These are phyloP conservation scores for Candida silvatica DNA, from an alignment of 805 yeast species.

Conservation along the genomic window DNA sequence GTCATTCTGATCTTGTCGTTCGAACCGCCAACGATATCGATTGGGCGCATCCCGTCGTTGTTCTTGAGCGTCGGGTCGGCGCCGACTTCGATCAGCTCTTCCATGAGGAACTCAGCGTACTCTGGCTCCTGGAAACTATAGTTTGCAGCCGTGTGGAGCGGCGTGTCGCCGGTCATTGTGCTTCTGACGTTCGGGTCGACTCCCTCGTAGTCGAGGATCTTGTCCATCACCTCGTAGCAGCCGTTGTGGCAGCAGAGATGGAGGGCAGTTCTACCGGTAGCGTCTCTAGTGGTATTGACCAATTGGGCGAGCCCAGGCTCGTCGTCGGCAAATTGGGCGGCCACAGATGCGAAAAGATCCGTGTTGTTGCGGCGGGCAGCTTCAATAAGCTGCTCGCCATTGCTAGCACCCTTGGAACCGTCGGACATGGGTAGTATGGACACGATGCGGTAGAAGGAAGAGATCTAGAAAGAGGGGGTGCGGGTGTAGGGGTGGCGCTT, in stretches of 20 bases:
- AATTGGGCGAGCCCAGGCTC: constrained; percentile 33
- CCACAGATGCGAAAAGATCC: constrained; percentile 56
- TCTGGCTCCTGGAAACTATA: constrained; percentile 77
- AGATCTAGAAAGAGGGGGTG: no score
- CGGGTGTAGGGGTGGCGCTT: no score
- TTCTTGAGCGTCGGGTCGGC: constrained; percentile 65
- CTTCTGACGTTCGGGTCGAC: constrained; percentile 82
- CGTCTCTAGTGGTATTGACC: constrained; percentile 64
- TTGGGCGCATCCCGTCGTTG: constrained; percentile 61
- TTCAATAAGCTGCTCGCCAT: constrained; percentile 73
- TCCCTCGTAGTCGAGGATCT: constrained; percentile 77
- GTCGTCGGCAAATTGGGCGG: constrained; percentile 26
- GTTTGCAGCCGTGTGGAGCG: constrained; percentile 77
- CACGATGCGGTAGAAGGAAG: no score
- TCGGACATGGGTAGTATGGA: no score
- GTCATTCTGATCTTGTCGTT: constrained; percentile 49
- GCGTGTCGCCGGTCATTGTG: constrained; percentile 71
- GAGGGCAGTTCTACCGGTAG: constrained; percentile 72
- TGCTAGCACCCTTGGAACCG: no score
- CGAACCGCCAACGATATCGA: constrained; percentile 50
- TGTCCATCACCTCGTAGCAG: constrained; percentile 77
- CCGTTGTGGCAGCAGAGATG: constrained; percentile 82
- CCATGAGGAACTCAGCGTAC: constrained; percentile 70
- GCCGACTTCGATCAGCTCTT: constrained; percentile 84
- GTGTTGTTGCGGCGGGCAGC: constrained; percentile 83